Percentiles rank a stretch among this genome's conserved stretches.
phyloP scores from a whole-genome alignment of 2,329 filamentous ascomycete genomes.

The Exophiala xenobiotica region DNA sequence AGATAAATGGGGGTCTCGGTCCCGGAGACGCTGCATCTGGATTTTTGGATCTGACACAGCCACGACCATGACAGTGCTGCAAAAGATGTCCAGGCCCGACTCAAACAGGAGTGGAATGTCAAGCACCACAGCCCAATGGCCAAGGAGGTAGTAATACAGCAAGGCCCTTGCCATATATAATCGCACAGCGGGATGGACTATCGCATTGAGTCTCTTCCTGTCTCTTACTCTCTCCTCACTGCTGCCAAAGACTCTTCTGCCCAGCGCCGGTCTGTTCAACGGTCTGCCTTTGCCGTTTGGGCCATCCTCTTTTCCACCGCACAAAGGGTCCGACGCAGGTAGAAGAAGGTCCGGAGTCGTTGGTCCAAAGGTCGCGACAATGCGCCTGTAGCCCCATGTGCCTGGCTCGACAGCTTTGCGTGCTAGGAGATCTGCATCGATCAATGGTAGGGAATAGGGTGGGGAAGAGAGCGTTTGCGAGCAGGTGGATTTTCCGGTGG shows the following conservation, averaged over 20 bases:
- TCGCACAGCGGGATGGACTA: constrained; percentile 89
- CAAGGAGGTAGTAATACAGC: constrained; percentile 68
- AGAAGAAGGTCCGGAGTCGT: constrained; percentile 84
- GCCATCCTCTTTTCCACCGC: constrained; percentile 29
- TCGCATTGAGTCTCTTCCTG: constrained; percentile 75
- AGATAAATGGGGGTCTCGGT: constrained; percentile 73
- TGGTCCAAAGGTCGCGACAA: constrained; percentile 76
- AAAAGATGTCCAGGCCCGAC: constrained; percentile 78
- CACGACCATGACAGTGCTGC: constrained; percentile 82
- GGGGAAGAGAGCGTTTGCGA: constrained; percentile 75
- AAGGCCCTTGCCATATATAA: constrained; percentile 76
- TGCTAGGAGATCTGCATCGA: constrained; percentile 91
- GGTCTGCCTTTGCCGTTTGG: constrained; percentile 61
- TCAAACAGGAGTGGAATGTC: constrained; percentile 94
- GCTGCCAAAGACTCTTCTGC: constrained; percentile 80
- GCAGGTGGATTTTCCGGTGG: constrained; percentile 96
- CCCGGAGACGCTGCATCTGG: constrained; percentile 77
- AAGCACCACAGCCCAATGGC: constrained; percentile 84
- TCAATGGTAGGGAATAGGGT: constrained; percentile 82
- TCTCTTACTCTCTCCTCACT: constrained; percentile 68
- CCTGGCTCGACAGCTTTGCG: constrained; percentile 94
- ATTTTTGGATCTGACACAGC: constrained; percentile 75
- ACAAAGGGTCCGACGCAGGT: constrained; percentile 47
- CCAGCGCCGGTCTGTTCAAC: constrained; percentile 82
- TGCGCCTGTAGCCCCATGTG: constrained; percentile 76